Base-by-base conservation (phyloP, 306 rosid genomes). In the Cucumis hystrix region DNA sequence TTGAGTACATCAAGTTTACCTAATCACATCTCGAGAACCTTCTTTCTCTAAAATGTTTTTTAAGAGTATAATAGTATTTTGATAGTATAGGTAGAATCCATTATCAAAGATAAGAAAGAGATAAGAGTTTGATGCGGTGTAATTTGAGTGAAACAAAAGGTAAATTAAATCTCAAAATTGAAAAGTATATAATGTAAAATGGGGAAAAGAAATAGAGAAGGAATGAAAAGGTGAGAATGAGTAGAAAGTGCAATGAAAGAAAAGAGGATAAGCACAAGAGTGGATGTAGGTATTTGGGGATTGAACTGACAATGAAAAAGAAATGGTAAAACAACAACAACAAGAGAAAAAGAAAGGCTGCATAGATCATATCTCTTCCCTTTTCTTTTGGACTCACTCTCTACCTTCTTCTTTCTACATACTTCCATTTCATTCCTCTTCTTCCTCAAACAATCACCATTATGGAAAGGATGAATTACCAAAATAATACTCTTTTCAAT, bases 381-480 rank as follows among this genome's bases (percentile, higher is more conserved):
- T 41, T 70, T 70, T 70, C 20, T 23, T 23, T 70, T 66, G 51
- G 16, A 69, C 75, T 43, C 57, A 69, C 55, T 39, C 30, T 20
- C 30, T 20, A 25, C 41, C n/a, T n/a, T n/a, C n/a, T n/a, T n/a
- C n/a, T 70, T 70, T 55, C 78, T 8, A 35, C 20, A 69, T 45
- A 69, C 75, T 69, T 21, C 56, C 37, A 43, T 43, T 18, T 56
- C 37, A n/a, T 56, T 75, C 66, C 25, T n/a, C n/a, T n/a, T n/a
- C n/a, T 75, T 75, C 78, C 78, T 75, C 52, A 37, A 75, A 75
- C 30, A 37, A 12, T 17, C 78, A 74, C 78, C 5, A 10, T 52
- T 5, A 74, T 55, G 28, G 47, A 55, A n/a, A n/a, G n/a, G n/a
- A n/a, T n/a, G n/a, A n/a, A n/a, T n/a, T n/a, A n/a, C n/a, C n/a